Conservation (phyloP, 2,329 filamentous ascomycete genomes). For the Colletotrichum sp. region DNA sequence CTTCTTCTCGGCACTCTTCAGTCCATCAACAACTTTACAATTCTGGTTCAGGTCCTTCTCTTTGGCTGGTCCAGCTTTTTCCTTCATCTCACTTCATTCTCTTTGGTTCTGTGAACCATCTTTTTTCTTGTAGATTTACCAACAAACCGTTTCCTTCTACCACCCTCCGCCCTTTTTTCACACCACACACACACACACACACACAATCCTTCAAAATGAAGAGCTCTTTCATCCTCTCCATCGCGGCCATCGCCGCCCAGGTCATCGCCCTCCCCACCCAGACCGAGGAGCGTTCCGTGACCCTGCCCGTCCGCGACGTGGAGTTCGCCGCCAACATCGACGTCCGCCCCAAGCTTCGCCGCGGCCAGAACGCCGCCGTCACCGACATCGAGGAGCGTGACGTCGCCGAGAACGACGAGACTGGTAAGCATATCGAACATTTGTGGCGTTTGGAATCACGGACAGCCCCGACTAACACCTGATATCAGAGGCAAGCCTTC, state of each 20-base stretch:
- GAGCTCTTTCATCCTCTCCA: slow-evolving; percentile 16
- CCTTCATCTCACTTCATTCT: not conserved
- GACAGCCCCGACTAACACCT: not conserved
- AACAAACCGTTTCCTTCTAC: not conserved
- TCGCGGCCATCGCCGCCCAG: slow-evolving; percentile 21
- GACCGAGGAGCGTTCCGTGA: slow-evolving; percentile 1
- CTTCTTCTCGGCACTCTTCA: slow-evolving; percentile 4
- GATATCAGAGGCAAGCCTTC: not conserved
- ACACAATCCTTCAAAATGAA: slow-evolving; percentile 16
- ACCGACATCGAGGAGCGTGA: not conserved
- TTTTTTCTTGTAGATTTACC: not conserved
- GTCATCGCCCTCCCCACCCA: slow-evolving; percentile 14
- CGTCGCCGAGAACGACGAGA: not conserved
- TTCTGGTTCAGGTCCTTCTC: slow-evolving; percentile 14
- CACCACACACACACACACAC: not conserved
- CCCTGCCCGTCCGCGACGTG: not conserved
- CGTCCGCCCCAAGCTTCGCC: slow-evolving; percentile 5
- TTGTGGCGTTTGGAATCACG: not conserved
- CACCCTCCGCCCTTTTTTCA: not conserved
- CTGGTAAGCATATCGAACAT: not conserved
- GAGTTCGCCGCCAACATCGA: not conserved
- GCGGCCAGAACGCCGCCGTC: not conserved
- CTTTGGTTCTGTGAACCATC: slow-evolving; percentile 18
- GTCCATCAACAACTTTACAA: not conserved
- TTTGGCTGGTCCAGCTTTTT: slow-evolving; percentile 16